Evolutionary conservation across 2,329 filamentous ascomycete species (phyloP).

Genomic region (Emmonsiellopsis sp.): DNA sequence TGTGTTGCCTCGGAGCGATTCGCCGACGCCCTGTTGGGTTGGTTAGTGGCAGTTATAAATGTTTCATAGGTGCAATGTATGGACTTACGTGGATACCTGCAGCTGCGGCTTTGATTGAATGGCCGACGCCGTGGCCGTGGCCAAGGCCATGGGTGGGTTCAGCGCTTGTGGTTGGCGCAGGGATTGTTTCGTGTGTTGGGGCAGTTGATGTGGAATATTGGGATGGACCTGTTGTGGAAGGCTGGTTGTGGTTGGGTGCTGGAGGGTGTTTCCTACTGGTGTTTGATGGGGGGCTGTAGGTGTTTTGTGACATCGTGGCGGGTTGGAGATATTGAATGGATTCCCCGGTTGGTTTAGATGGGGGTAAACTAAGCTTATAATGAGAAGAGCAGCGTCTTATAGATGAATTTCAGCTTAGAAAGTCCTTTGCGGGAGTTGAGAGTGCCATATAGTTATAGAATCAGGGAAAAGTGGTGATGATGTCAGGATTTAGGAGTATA

Average conservation of each 20-base stretch:
- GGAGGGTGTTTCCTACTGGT: neutral
- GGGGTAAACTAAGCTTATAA: too few species aligned
- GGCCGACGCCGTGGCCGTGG: conserved; percentile 10
- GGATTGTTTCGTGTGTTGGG: neutral
- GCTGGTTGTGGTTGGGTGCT: neutral
- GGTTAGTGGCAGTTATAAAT: neutral
- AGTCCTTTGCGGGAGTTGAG: too few species aligned
- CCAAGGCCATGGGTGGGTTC: neutral
- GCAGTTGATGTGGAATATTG: neutral
- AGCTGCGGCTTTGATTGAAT: conserved; percentile 18
- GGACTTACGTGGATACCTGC: conserved; percentile 28
- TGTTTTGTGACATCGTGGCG: neutral
- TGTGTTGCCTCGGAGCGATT: conserved; percentile 29
- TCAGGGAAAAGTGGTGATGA: too few species aligned
- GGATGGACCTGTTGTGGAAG: neutral
- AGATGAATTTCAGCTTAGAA: too few species aligned
- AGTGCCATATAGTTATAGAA: too few species aligned
- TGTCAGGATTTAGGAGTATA: too few species aligned
- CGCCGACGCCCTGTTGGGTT: conserved; percentile 26
- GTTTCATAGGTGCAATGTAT: neutral
- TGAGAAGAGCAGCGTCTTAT: too few species aligned
- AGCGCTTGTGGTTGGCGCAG: too few species aligned
- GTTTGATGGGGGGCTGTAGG: neutral
- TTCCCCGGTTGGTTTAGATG: too few species aligned
- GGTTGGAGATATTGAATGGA: too few species aligned